These are phyloP conservation scores for Penicillium concentricum DNA, from an alignment of 2,329 filamentous ascomycete genomes.

Conservation along the genomic window DNA sequence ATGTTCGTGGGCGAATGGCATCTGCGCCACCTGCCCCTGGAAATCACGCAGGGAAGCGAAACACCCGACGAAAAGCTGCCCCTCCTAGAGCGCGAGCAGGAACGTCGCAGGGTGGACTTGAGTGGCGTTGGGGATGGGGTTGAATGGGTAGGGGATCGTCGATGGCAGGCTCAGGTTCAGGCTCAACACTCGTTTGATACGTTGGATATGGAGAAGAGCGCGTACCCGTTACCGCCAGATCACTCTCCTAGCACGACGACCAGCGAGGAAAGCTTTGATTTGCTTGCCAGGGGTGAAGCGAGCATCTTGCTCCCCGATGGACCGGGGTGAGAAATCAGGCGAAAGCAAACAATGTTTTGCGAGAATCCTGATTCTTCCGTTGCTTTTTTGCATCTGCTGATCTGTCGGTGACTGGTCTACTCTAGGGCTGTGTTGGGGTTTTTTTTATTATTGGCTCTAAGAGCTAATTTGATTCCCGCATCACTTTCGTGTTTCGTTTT, in stretches of 20 bases:
- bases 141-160: slow-evolving; percentile 43
- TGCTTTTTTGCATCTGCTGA: slow-evolving; percentile 2
- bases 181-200: neutral
- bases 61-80: slow-evolving; percentile 29
- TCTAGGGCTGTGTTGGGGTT: neutral
- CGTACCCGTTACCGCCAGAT: slow-evolving; percentile 12
- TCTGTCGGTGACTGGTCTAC: neutral
- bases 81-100: slow-evolving; percentile 47
- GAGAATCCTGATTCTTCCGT: slow-evolving; percentile 3
- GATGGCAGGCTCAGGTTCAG: slow-evolving; percentile 23
- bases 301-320: slow-evolving; percentile 38
- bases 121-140: slow-evolving; percentile 40
- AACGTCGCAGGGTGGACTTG: slow-evolving; percentile 27
- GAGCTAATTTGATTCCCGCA: neutral
- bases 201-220: slow-evolving; percentile 3
- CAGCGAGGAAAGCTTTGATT: slow-evolving; percentile 51
- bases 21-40: slow-evolving; percentile 61
- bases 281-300: slow-evolving; percentile 45
- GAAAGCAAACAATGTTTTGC: slow-evolving; percentile 6
- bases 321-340: slow-evolving; percentile 7
- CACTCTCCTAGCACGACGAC: slow-evolving; percentile 39
- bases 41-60: slow-evolving; percentile 2
- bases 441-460: neutral
- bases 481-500: neutral
- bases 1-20: slow-evolving; percentile 94